A percentile compares a stretch with the other conserved stretches of the same genome.
These are phyloP conservation scores for Candida loeiensis DNA, from an alignment of 805 yeast species.

Conservation along the genomic window DNA sequence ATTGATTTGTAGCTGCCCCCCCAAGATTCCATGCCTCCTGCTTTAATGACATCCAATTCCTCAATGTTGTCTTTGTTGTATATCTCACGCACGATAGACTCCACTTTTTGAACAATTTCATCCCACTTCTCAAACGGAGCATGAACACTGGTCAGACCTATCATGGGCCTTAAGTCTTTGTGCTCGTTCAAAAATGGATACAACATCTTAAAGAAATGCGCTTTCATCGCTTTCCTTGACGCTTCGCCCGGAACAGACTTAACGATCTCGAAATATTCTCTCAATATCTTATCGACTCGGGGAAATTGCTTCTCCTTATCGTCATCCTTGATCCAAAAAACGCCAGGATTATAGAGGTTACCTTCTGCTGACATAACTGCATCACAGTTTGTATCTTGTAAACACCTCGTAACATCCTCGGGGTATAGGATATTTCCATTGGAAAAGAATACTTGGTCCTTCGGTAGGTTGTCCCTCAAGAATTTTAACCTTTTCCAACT, in stretches of 20 bases:
- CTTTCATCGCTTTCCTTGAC: conserved; percentile 78
- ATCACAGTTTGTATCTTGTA: conserved; percentile 64
- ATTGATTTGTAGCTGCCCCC: conserved; percentile 78
- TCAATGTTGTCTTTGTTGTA: conserved; percentile 50
- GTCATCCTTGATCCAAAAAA: conserved; percentile 57
- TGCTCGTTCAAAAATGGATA: conserved; percentile 76
- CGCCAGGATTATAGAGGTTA: conserved; percentile 88
- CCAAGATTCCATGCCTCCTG: conserved; percentile 60
- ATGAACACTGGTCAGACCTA: conserved; percentile 53
- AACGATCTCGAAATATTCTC: conserved; percentile 88
- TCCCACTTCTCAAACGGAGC: conserved; percentile 43
- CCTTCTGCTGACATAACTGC: conserved; percentile 99
- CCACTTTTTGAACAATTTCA: conserved; percentile 59
- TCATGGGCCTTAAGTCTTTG: conserved; percentile 70
- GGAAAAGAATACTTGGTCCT: conserved; percentile 83
- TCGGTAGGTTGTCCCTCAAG: conserved; percentile 71
- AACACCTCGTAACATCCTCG: conserved; percentile 72
- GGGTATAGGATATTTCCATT: conserved; percentile 95
- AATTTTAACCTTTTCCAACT: conserved; percentile 81
- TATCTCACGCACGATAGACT: conserved; percentile 57
- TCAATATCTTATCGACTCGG: conserved; percentile 73
- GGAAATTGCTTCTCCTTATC: conserved; percentile 70
- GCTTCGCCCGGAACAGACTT: conserved; percentile 61
- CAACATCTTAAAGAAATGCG: conserved; percentile 84
- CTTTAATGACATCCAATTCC: conserved; percentile 51